Base-by-base conservation (phyloP, 352 stramenopile species). In the Aphanomyces invadans region DNA sequence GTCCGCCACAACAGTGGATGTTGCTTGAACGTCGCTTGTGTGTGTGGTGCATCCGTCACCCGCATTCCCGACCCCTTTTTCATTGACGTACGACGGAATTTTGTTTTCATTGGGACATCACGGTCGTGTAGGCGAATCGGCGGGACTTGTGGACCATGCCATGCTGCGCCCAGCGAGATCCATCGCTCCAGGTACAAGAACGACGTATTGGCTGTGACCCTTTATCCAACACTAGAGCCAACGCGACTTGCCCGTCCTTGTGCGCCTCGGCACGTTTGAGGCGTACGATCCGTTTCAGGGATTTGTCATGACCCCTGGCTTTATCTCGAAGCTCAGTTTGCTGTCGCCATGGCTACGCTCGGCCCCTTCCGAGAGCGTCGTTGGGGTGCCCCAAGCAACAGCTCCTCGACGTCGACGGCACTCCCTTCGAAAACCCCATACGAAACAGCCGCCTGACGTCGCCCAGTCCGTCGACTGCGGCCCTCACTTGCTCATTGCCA, bases 1-100 rank as follows among this genome's bases (percentile, higher is more conserved):
- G 15, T 39, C 29, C 23, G 17, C 31, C 53, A 62, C 32, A 48
- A 33, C 26, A 62, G 53, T n/a, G 36, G 53, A 11, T 4, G 45
- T 23, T 62, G 31, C 21, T 33, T 62, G 11, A 42, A 12, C 19
- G 53, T 45, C 11, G 53, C 53, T 9, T 62, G 53, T 2, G n/a
- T 19, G 1, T 62, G 53, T 23, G 53, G 53, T 9, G 9, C 17
- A 23, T 62, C 53, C 3, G 19, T 48, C 25, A 33, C 45, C 25
- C 53, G 53, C 11, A 15, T 62, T 9, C 23, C 53, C n/a, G 53
- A 62, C n/a, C 31, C 31, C 23, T 62, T 62, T 44, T 62, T 33
- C 4, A 62, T 0, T 32, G 53, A 42, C 17, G 26, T n/a, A 48
- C 15, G 10, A 21, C 2, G 25, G 3, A 12, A 7, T 21, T 23